Evolutionary conservation across 257 asterid species (phyloP).

Genomic region (Euphrasia confusa): DNA sequence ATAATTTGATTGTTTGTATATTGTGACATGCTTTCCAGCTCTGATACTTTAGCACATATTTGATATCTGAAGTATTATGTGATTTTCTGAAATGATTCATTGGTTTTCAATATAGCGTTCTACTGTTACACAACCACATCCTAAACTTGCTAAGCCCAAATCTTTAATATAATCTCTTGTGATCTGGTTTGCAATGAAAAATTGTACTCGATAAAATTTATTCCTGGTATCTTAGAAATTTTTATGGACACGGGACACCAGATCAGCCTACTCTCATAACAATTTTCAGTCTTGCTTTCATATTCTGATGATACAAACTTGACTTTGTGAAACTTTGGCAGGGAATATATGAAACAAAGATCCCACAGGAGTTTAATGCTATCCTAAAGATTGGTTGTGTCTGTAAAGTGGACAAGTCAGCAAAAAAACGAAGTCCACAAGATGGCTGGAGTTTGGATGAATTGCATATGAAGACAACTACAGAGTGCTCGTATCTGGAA

Average conservation of each 20-base stretch:
- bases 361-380: slow-evolving; percentile 72
- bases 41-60: slow-evolving; percentile 13
- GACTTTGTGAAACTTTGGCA: slow-evolving; percentile 33
- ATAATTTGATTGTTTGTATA: background rate
- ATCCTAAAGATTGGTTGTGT: slow-evolving; percentile 91
- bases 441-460: slow-evolving; percentile 86
- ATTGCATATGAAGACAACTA: slow-evolving; percentile 94
- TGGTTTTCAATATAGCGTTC: slow-evolving; percentile 4
- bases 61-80: background rate
- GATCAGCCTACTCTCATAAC: slow-evolving; percentile 12
- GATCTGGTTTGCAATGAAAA: slow-evolving; percentile 1
- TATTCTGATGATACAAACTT: slow-evolving; percentile 16
- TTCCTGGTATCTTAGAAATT: background rate
- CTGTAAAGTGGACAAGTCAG: slow-evolving; percentile 87
- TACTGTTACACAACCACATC: slow-evolving; percentile 11
- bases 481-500: slow-evolving; percentile 92
- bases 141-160: background rate
- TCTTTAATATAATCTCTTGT: slow-evolving; percentile 10
- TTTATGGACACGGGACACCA: slow-evolving; percentile 5
- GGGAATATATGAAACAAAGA: slow-evolving; percentile 95
- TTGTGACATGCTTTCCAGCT: background rate
- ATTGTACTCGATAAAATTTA: slow-evolving; percentile 3
- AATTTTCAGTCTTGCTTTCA: slow-evolving; percentile 10
- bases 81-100: slow-evolving; percentile 10
- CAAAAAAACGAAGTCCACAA: slow-evolving; percentile 59